These are phyloP conservation scores for Pichia kudriavzevii DNA, from an alignment of 1,139 yeast genomes.

Conservation along the genomic window DNA sequence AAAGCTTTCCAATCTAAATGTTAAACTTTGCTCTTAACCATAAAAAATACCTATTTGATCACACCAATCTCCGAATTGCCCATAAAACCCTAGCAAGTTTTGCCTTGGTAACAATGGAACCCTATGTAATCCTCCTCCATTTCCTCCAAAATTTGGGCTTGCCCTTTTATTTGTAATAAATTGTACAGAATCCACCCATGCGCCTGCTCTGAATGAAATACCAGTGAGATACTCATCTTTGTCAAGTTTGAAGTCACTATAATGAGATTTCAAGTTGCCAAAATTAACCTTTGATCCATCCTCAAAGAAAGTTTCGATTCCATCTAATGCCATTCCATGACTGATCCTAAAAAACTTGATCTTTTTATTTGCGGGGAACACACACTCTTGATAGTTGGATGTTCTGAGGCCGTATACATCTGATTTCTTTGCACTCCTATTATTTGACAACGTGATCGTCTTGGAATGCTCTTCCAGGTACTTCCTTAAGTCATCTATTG, in stretches of 20 bases:
- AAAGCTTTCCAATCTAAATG: not conserved
- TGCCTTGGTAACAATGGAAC: constrained; percentile 55
- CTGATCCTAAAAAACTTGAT: constrained; percentile 50
- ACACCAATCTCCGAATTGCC: constrained; percentile 61
- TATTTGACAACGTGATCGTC: constrained; percentile 14
- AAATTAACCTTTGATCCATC: constrained; percentile 28
- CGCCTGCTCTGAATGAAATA: constrained; percentile 64
- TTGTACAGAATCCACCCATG: constrained; percentile 85
- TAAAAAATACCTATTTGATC: constrained; percentile 66
- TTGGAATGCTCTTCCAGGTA: constrained; percentile 17
- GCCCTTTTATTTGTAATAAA: constrained; percentile 44
- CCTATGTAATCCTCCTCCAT: constrained; percentile 61
- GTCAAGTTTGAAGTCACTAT: constrained; percentile 48
- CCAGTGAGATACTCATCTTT: constrained; percentile 55
- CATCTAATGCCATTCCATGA: constrained; percentile 76
- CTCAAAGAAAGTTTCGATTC: constrained; percentile 38
- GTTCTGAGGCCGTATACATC: constrained; percentile 20
- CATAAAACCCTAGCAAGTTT: constrained; percentile 59
- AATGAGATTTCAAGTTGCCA: constrained; percentile 57
- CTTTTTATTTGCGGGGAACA: constrained; percentile 21
- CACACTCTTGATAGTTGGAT: constrained; percentile 19
- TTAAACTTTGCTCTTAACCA: constrained; percentile 14
- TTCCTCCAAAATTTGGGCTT: constrained; percentile 53
- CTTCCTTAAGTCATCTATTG: constrained; percentile 38
- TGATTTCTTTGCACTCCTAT: constrained; percentile 17